Base-by-base conservation (phyloP, 805 yeast genomes). In the Monosporozyma aquatica region DNA sequence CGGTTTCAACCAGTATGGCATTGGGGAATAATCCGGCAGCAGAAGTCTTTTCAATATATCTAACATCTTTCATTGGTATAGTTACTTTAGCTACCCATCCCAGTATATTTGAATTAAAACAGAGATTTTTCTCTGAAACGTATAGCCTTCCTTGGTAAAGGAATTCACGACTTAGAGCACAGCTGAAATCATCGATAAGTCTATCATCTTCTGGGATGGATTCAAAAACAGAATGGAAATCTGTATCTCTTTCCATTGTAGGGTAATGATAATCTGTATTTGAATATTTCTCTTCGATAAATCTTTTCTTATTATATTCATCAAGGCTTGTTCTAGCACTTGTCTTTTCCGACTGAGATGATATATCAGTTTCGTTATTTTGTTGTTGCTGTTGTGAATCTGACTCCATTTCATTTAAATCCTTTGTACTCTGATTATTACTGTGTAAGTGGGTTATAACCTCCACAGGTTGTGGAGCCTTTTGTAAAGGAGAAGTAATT, bases 1-100 rank as follows among this genome's bases (percentile, higher is more conserved):
- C 69, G 0, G 92, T 82, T 53, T 79, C 81, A 20, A 87, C 70
- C 6, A 74, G 66, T 27, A 90, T 86, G 2, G 95, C 97, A 59
- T 90, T 90, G 18, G 95, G 95, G 55, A 90, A 87, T 20, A 90
- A 67, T 0, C 94, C 95, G 5, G 86, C 96, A 0, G 96, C 86
- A 14, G 80, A 74, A 42, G 82, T 82, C 61, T 86, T 85, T 54
- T 90, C 96, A 49, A 59, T 49, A 29, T 47, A 48, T 9, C 72
- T 68, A 21, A 92, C 76, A 43, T 87, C 95, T 37, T 72, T 75
- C 50, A 80, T 73, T 0, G 86, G 78, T 15, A 92, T 72, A 3
- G 82, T 74, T 29, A 89, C 65, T 48, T 76, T 83, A 8, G 96
- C 86, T 5, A 86, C 83, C 95, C 96, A 89, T 1, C 95, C 96